These are phyloP conservation scores for Lichtheimia hyalospora DNA, from an alignment of 371 early-diverging fungal species.

Conservation along the genomic window DNA sequence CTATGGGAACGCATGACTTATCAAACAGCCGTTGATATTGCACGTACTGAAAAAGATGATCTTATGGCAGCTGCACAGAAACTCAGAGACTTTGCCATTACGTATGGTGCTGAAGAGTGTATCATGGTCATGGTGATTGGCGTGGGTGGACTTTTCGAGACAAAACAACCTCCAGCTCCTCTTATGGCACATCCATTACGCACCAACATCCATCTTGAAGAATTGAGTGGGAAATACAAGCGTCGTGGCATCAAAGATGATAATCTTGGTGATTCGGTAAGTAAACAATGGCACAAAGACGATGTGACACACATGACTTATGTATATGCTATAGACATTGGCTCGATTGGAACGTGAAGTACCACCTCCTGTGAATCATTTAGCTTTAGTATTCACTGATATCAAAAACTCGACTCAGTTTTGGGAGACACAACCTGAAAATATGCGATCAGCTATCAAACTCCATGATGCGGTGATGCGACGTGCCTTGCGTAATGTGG, in stretches of 20 bases:
- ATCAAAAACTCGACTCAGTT: constrained; percentile 92
- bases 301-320: not conserved
- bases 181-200: constrained; percentile 3
- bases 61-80: constrained; percentile 79
- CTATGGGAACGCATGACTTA: constrained; percentile 85
- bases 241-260: constrained; percentile 48
- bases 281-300: not conserved
- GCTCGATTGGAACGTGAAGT: constrained; percentile 78
- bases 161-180: constrained; percentile 1
- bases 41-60: constrained; percentile 72
- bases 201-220: constrained; percentile 5
- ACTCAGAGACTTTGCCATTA: constrained; percentile 83
- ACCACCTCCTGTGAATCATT: constrained; percentile 80
- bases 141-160: constrained; percentile 70
- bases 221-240: constrained; percentile 34
- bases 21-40: constrained; percentile 84
- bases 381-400: constrained; percentile 94
- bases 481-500: constrained; percentile 75
- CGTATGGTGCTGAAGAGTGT: constrained; percentile 76
- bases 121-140: constrained; percentile 87
- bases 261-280: constrained; percentile 51
- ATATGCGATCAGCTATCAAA: constrained; percentile 90
- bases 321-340: constrained; percentile 35
- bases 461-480: constrained; percentile 89
- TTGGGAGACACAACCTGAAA: constrained; percentile 88